Percentiles rank a stretch among this genome's conserved stretches.
phyloP scores from a whole-genome alignment of 2,329 filamentous ascomycete genomes.

The Fusarium sp. region DNA sequence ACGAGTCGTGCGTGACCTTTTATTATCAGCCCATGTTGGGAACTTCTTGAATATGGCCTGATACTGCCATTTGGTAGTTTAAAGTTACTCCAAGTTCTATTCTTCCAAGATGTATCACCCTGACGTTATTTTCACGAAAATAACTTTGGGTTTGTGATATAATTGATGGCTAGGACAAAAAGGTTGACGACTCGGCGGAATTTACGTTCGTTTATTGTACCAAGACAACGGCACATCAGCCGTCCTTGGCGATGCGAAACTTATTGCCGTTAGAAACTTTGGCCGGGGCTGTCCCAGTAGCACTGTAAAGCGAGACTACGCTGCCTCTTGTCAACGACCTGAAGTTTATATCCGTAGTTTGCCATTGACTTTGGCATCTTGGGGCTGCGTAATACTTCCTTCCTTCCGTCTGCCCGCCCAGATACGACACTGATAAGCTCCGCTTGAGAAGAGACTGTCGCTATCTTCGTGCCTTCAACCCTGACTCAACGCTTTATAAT shows the following conservation, averaged over 20 bases:
- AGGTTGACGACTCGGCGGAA: too few species aligned
- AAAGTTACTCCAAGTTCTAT: accelerated
- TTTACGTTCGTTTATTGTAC: accelerated
- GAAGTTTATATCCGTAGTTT: neutral
- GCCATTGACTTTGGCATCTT: neutral
- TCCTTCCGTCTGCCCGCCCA: neutral
- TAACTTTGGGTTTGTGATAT: too few species aligned
- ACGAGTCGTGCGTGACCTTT: neutral
- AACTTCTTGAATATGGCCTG: neutral
- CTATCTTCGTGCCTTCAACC: too few species aligned
- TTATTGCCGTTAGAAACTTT: neutral
- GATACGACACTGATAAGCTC: too few species aligned
- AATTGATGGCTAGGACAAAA: too few species aligned
- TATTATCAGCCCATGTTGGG: neutral
- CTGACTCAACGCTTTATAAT: accelerated
- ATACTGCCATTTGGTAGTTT: accelerated
- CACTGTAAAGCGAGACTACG: neutral
- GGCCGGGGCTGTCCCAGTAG: accelerated
- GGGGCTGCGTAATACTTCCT: accelerated
- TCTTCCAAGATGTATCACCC: accelerated
- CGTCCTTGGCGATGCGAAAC: neutral
- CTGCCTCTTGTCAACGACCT: neutral
- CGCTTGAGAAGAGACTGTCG: accelerated
- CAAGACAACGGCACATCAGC: neutral
- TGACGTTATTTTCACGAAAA: accelerated